A percentile compares a stretch with the other conserved stretches of the same genome.
Conservation (phyloP, 805 yeast species). For the Saccharomycopsis sp. region DNA sequence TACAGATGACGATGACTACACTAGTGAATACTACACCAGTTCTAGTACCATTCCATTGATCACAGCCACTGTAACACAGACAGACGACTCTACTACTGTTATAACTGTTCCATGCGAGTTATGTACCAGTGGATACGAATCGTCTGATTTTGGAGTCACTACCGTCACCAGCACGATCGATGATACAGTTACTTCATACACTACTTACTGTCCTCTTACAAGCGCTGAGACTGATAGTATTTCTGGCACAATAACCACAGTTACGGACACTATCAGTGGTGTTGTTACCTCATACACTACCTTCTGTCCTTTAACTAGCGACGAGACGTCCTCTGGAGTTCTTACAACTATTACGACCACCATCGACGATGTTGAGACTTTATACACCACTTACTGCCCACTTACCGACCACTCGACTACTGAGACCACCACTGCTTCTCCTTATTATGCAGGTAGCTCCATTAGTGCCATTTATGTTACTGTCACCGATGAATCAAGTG, state of each 20-base stretch:
- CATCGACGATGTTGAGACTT: background rate
- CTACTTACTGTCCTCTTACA: constrained; percentile 25
- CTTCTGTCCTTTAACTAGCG: constrained; percentile 1
- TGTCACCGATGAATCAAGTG: constrained; percentile 1
- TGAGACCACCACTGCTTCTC: background rate
- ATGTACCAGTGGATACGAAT: background rate
- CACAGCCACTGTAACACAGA: constrained; percentile 2
- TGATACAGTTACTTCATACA: constrained; percentile 22
- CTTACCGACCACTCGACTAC: background rate
- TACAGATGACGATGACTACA: background rate
- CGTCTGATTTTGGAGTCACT: constrained; percentile 21
- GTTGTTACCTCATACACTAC: constrained; percentile 5
- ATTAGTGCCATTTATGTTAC: background rate
- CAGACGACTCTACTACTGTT: background rate
- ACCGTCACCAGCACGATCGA: constrained; percentile 24
- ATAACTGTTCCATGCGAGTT: background rate
- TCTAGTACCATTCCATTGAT: background rate
- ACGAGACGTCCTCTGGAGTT: background rate
- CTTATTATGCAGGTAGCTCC: background rate
- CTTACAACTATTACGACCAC: background rate
- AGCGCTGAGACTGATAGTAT: background rate
- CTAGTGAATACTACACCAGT: background rate
- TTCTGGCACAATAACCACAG: background rate
- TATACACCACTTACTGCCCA: constrained; percentile 6
- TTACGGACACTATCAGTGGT: constrained; percentile 7